These are phyloP conservation scores for Heliocybe sulcata DNA, from an alignment of 1,284 basidiomycete species.

Conservation along the genomic window DNA sequence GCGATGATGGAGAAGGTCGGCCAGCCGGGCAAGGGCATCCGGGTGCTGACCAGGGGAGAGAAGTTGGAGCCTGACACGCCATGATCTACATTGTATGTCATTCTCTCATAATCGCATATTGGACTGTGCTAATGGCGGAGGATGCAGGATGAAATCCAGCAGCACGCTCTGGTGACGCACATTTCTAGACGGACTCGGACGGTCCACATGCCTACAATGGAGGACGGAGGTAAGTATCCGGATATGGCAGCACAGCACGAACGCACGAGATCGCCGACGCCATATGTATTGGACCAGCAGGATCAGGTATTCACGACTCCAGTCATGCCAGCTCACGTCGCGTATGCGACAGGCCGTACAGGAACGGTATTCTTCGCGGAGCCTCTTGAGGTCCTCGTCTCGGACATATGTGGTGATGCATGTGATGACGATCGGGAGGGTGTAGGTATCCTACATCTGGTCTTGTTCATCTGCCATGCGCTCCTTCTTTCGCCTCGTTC, in stretches of 20 bases:
- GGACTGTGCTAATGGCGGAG: neutral
- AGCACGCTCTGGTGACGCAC: neutral
- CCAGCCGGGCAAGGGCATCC: constrained; percentile 56
- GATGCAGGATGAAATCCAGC: neutral
- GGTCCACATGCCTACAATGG: neutral
- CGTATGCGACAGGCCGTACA: too few species aligned
- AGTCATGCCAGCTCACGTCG: neutral
- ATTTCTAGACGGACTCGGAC: neutral
- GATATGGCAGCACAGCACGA: neutral
- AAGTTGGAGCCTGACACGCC: constrained; percentile 48
- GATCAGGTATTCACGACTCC: neutral
- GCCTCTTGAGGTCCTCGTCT: neutral
- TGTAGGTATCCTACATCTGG: too few species aligned
- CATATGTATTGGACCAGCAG: neutral
- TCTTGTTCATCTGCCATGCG: neutral
- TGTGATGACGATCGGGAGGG: neutral
- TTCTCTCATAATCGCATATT: neutral
- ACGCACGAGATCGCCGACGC: neutral
- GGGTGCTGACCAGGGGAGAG: constrained; percentile 73
- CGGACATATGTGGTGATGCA: neutral
- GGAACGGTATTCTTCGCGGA: too few species aligned
- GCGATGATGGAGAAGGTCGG: constrained; percentile 70
- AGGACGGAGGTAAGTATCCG: neutral
- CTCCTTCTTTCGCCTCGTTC: neutral
- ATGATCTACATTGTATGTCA: neutral